phyloP scores from a whole-genome alignment of 106 monocot genomes.

The Allium cepa region DNA sequence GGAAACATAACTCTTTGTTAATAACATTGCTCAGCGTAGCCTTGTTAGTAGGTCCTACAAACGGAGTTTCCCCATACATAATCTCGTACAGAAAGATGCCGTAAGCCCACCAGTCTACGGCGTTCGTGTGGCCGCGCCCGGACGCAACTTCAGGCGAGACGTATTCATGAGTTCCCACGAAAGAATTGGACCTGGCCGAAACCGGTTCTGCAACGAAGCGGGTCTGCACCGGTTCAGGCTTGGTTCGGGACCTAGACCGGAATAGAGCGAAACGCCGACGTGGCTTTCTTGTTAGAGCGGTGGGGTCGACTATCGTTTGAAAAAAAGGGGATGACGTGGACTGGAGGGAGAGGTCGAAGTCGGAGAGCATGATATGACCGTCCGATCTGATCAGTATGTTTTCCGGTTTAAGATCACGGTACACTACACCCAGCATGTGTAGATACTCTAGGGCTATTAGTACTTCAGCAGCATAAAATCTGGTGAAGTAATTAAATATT shows the following conservation, averaged over 20 bases:
- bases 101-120: slow-evolving; percentile 95
- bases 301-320: too few relatives aligned
- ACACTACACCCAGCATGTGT: slow-evolving; percentile 86
- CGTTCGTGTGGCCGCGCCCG: slow-evolving; percentile 50
- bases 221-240: not conserved
- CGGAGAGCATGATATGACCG: slow-evolving; percentile 98
- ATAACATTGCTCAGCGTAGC: slow-evolving; percentile 69
- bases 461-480: too few relatives aligned
- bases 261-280: slow-evolving; percentile 6
- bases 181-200: slow-evolving; percentile 53
- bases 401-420: slow-evolving; percentile 95
- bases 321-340: slow-evolving; percentile 16
- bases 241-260: slow-evolving; percentile 3
- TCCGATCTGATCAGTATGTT: slow-evolving; percentile 81
- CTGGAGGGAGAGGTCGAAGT: slow-evolving; percentile 90
- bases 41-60: slow-evolving; percentile 50
- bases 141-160: slow-evolving; percentile 75
- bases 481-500: too few relatives aligned
- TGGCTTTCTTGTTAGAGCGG: too few relatives aligned
- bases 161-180: slow-evolving; percentile 95
- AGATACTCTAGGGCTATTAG: slow-evolving; percentile 70
- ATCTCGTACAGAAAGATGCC: slow-evolving; percentile 86
- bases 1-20: slow-evolving; percentile 36
- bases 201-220: slow-evolving; percentile 78
- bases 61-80: slow-evolving; percentile 65